Base-by-base conservation (phyloP, 768 basidiomycete species). In the Amanita thiersii region DNA sequence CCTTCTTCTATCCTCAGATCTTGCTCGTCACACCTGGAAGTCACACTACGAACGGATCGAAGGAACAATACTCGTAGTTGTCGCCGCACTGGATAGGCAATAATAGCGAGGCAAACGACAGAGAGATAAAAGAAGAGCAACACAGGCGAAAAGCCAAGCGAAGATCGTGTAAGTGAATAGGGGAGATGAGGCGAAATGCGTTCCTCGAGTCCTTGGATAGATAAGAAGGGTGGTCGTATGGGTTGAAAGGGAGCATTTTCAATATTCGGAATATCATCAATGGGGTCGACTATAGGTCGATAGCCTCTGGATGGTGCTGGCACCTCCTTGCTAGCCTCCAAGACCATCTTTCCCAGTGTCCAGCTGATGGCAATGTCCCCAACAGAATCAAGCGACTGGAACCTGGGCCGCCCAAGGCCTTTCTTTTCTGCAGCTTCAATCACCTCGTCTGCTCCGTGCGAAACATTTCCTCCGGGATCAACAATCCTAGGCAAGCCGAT, bases 261-360 rank as follows among this genome's bases (percentile, higher is more conserved):
- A 30, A 68, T 60, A 41, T 75, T 62, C 17, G 79, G 72, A 33
- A 78, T 69, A 48, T 79, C 75, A 40, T 85, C 79, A 41, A 86
- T 67, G 6, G 86, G 85, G 51, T 89, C 87, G 19, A 70, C 71
- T n/a, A 88, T 56, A 4, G 84, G 86, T 38, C 63, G 69, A 19
- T 64, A 60, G 3, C 63, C 52, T 40, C 68, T 68, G 9, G 61
- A 57, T 12, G 58, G 50, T 31, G 69, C 61, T 3, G 76, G 74
- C 5, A 91, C 76, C 56, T 87, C 86, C 48, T 86, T 87, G 65
- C 88, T 91, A 19, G 96, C 96, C 62, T 98, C 94, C 19, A 97
- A 73, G 0, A 98, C 94, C 93, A 98, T 98, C 61, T 97, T 98
- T 19, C 96, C 96, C 24, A 98, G 70, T 3, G 96, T 97, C 96